Conservation (phyloP, 129 eudicot genomes). For the Pulicaria dysenterica region DNA sequence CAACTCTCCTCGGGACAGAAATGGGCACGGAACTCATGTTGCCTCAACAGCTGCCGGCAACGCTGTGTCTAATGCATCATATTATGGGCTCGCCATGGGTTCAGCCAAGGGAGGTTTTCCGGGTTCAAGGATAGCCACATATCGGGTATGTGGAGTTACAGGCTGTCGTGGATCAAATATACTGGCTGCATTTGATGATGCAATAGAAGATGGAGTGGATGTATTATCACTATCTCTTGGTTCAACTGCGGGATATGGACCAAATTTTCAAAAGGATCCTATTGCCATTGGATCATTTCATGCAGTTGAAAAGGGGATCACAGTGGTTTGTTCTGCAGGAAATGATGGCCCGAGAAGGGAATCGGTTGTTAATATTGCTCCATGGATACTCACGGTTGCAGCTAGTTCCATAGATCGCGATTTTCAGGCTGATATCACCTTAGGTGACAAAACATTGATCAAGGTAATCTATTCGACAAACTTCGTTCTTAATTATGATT, state of each 20-base stretch:
- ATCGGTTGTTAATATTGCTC: slow-evolving; percentile 66
- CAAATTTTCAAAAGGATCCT: slow-evolving; percentile 54
- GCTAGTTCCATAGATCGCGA: slow-evolving; percentile 87
- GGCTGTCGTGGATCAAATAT: slow-evolving; percentile 70
- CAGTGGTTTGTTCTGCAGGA: slow-evolving; percentile 78
- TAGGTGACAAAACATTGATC: slow-evolving; percentile 59
- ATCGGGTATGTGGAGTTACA: slow-evolving; percentile 51
- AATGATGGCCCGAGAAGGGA: slow-evolving; percentile 61
- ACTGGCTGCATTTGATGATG: slow-evolving; percentile 82
- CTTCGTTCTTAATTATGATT: background rate
- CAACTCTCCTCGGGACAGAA: slow-evolving; percentile 57
- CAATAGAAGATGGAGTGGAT: slow-evolving; percentile 81
- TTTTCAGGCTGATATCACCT: slow-evolving; percentile 56
- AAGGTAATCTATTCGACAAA: slow-evolving; percentile 47
- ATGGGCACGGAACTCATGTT: slow-evolving; percentile 87
- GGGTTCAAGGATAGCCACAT: slow-evolving; percentile 65
- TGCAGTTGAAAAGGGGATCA: slow-evolving; percentile 77
- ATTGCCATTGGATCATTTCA: slow-evolving; percentile 88
- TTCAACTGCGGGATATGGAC: slow-evolving; percentile 32
- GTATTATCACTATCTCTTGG: slow-evolving; percentile 76
- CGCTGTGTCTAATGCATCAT: slow-evolving; percentile 65
- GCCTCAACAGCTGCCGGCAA: slow-evolving; percentile 85
- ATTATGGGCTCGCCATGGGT: slow-evolving; percentile 72
- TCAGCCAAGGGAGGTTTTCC: slow-evolving; percentile 89
- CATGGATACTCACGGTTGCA: slow-evolving; percentile 87